Conservation (phyloP, 169 alveolate species). For the Toxoplasma gondii region DNA sequence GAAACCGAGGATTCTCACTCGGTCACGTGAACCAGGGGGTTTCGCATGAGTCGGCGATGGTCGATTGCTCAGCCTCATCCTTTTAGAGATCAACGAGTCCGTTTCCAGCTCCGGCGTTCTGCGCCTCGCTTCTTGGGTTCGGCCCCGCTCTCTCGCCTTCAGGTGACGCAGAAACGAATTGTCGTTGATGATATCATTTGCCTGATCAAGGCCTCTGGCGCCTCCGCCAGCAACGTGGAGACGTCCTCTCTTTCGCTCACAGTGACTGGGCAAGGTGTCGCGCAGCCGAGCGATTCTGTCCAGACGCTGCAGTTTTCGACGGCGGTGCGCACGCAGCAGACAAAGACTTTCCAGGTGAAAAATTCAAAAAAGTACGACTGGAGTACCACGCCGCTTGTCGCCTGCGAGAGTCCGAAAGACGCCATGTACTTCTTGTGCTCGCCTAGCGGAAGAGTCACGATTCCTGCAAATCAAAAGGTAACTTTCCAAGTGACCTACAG, state of each 20-base stretch:
- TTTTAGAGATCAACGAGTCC: no score
- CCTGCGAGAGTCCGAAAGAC: slow-evolving; percentile 51
- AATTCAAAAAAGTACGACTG: slow-evolving; percentile 55
- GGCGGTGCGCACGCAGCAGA: slow-evolving; percentile 55
- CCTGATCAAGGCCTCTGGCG: not conserved
- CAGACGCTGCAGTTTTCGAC: slow-evolving; percentile 56
- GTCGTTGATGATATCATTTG: slow-evolving; percentile 53
- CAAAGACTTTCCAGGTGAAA: slow-evolving; percentile 53
- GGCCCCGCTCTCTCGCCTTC: not conserved
- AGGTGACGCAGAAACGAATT: slow-evolving; percentile 53
- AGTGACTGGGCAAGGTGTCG: slow-evolving; percentile 53
- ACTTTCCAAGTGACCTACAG: slow-evolving; percentile 59
- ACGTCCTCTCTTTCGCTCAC: slow-evolving; percentile 42
- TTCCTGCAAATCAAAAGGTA: slow-evolving; percentile 66
- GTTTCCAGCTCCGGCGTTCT: no score
- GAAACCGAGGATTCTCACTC: no score
- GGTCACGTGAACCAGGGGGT: no score
- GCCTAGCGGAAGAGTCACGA: slow-evolving; percentile 66
- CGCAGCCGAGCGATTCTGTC: slow-evolving; percentile 58
- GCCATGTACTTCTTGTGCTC: slow-evolving; percentile 58
- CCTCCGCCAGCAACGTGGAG: slow-evolving; percentile 45
- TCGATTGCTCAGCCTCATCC: no score
- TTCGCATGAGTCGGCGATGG: no score
- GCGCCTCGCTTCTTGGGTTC: not conserved
- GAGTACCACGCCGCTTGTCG: slow-evolving; percentile 53